Evolutionary conservation across 1,139 yeast genomes (phyloP), one percentile per base, ranked within the genome.

Genomic region (Hyphopichia fennica): DNA sequence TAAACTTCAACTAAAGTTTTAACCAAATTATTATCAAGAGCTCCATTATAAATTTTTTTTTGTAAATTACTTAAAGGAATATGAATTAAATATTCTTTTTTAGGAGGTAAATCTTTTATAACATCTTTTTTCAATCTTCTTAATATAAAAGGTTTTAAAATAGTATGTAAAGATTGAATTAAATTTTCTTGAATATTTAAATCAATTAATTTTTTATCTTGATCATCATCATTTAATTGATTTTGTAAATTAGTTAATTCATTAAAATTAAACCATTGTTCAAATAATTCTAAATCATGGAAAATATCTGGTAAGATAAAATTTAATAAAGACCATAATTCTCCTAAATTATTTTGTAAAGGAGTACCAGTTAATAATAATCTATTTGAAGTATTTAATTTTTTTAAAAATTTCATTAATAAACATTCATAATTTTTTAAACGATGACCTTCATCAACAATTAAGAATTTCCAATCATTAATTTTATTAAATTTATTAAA

Each of bases 391-490:
- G 84, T 82, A 28, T 78, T 69, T 27, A 88, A 71, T 50, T 74
- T 75, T 54, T 88, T 90, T 50, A 91, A 72, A 47, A 82, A 82
- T 42, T 76, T 76, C 42, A 91, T 84, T 47, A 91, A 69, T 49
- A 82, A 69, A 58, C 96, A 87, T 51, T 90, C 82, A 51, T 82
- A 78, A 57, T 91, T 91, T 55, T 91, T 93, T 50, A 91, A 69
- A 34, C 98, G 72, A 63, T 91, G 98, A 5, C 98, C 98, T 62
- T 91, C 98, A 62, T 91, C 98, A n/a, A 91, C 96, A 39, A 90
- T 87, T 42, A 93, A 67, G 57, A 84, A 91, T 47, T 84, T 84
- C 97, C 97, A 91, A 27, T 33, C 41, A 28, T 67, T 63, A 7
- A 78, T 67, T 14, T 60, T 57, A 32, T 75, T 72, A 38, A 93